phyloP scores from a whole-genome alignment of 768 basidiomycete genomes.

The Hydnomerulius pinastri region DNA sequence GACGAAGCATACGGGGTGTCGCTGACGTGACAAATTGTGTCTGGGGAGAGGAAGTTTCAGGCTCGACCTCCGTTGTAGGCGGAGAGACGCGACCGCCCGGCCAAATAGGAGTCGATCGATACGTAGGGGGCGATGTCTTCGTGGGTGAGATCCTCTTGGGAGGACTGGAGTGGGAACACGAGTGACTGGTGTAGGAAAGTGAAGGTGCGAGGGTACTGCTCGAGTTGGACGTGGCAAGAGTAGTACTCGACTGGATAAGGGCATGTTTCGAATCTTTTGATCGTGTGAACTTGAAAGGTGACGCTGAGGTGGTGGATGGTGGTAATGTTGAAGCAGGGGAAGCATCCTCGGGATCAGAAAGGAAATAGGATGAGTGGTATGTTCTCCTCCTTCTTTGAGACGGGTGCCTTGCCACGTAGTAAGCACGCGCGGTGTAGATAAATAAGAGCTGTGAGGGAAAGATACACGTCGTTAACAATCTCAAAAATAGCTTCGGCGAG shows the following conservation, averaged over 20 bases:
- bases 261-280: slow-evolving; percentile 22
- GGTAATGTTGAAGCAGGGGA: slow-evolving; percentile 18
- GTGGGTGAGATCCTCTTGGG: slow-evolving; percentile 9
- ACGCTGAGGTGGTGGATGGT: slow-evolving; percentile 12
- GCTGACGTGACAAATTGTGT: slow-evolving; percentile 15
- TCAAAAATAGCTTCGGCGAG: neutral
- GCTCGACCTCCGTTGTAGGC: neutral
- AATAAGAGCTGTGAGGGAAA: slow-evolving; percentile 22
- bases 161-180: slow-evolving; percentile 20
- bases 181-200: slow-evolving; percentile 26
- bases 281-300: slow-evolving; percentile 12
- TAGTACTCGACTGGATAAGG: slow-evolving; percentile 20
- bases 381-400: slow-evolving; percentile 2
- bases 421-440: slow-evolving; percentile 16
- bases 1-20: slow-evolving; percentile 24
- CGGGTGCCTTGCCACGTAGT: slow-evolving; percentile 21
- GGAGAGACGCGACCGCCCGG: slow-evolving; percentile 5
- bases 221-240: slow-evolving; percentile 27
- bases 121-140: slow-evolving; percentile 18
- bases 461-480: slow-evolving; percentile 7
- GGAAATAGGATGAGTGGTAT: slow-evolving; percentile 17
- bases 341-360: slow-evolving; percentile 22
- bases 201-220: slow-evolving; percentile 28
- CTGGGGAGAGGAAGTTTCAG: slow-evolving; percentile 12
- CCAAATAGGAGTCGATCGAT: slow-evolving; percentile 15